Evolutionary conservation across 805 yeast species (phyloP), one percentile per base, ranked within the genome.

Genomic region (Starmerella gropengiesseri): DNA sequence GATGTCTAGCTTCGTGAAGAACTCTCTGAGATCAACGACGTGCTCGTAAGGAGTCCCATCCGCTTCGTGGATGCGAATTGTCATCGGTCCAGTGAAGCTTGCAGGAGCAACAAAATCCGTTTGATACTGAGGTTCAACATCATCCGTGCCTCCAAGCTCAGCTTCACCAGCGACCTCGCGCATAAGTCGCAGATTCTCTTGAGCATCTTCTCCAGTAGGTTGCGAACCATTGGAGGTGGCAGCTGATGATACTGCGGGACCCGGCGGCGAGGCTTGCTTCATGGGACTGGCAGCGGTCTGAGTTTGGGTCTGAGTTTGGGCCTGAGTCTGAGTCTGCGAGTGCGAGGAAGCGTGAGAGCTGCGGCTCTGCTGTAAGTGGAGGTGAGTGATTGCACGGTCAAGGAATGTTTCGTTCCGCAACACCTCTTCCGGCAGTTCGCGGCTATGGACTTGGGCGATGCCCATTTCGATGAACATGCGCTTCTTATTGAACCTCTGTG

Each of bases 41-140:
- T 91, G 99, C 56, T 91, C 99, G 57, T 91, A 91, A 0, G 99
- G 98, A 0, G 97, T 85, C 7, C 98, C 98, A 60, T 91, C 97
- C 0, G 95, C 93, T 57, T 91, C 99, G 58, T 91, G 98, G 28
- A 91, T 87, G 55, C 98, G 69, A 28, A 91, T 83, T 0, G 99
- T 91, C 82, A 91, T 84, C 0, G 97, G 95, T 0, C 99, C 99
- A 0, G 83, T 73, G 40, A 57, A 57, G 17, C 38, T 28, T 5
- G 45, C 14, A 21, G 28, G 34, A 13, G 51, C 48, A 6, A 18
- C 16, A 23, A 49, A 49, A 25, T 43, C 33, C 7, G 29, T 34
- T 1, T 6, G 14, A 8, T 9, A 8, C 13, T n/a, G 20, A 5
- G 41, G 30, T 4, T 31, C 31, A 1, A 39, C 28, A 7, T 21